These are phyloP conservation scores for Neofusicoccum parvum DNA, from an alignment of 2,329 filamentous ascomycete species.

Conservation along the genomic window DNA sequence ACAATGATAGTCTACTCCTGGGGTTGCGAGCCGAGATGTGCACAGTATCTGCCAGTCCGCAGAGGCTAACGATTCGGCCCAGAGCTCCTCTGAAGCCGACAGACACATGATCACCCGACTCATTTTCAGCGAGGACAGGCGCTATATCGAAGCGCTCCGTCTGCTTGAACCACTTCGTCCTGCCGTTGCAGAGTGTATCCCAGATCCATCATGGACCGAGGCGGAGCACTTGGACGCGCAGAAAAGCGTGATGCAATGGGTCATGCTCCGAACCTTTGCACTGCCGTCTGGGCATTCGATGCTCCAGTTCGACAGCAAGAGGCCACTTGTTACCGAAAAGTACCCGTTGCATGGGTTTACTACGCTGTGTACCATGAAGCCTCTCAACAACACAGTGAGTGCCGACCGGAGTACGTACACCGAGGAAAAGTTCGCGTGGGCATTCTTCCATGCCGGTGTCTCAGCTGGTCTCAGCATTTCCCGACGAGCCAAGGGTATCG, in stretches of 20 bases:
- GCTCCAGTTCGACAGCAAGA: slow-evolving; percentile 82
- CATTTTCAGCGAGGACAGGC: slow-evolving; percentile 88
- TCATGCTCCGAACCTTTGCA: slow-evolving; percentile 85
- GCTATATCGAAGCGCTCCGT: slow-evolving; percentile 81
- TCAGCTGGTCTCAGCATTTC: slow-evolving; percentile 92
- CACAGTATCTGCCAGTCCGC: slow-evolving; percentile 72
- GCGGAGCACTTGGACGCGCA: slow-evolving; percentile 88
- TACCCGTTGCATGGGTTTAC: slow-evolving; percentile 90
- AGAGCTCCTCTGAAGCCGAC: slow-evolving; percentile 81
- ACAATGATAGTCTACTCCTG: background rate
- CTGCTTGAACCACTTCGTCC: slow-evolving; percentile 84
- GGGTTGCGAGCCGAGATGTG: slow-evolving; percentile 60
- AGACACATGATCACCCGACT: slow-evolving; percentile 78
- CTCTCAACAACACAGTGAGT: slow-evolving; percentile 88
- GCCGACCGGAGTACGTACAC: slow-evolving; percentile 85
- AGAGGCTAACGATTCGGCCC: slow-evolving; percentile 66
- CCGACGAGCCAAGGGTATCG: slow-evolving; percentile 85
- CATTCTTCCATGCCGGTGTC: slow-evolving; percentile 96
- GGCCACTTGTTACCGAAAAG: slow-evolving; percentile 89
- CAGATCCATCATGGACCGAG: slow-evolving; percentile 78
- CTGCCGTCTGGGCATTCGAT: slow-evolving; percentile 86
- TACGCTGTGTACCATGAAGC: slow-evolving; percentile 86
- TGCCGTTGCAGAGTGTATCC: slow-evolving; percentile 74
- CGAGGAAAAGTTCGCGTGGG: slow-evolving; percentile 97
- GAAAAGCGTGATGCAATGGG: slow-evolving; percentile 82